phyloP scores from a whole-genome alignment of 257 asterid species.

The Coffea canephora region DNA sequence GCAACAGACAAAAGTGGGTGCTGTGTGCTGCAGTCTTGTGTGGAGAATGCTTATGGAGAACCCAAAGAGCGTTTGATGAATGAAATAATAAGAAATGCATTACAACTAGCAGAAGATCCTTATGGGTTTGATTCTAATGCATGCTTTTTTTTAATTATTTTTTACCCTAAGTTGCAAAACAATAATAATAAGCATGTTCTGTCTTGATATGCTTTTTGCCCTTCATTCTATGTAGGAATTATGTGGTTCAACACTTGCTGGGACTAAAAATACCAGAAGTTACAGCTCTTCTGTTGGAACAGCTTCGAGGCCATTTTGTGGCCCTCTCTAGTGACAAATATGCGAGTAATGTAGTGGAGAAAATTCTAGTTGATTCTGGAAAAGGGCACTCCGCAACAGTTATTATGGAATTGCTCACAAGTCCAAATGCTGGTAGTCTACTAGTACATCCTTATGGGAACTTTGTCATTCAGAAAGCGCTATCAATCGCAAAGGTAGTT shows the following conservation, averaged over 20 bases:
- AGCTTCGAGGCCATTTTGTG: slow-evolving; percentile 45
- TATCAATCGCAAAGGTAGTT: slow-evolving; percentile 48
- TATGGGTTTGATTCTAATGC: slow-evolving; percentile 51
- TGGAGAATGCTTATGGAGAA: slow-evolving; percentile 54
- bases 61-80: slow-evolving; percentile 38
- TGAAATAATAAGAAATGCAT: slow-evolving; percentile 46
- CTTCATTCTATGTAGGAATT: slow-evolving; percentile 49
- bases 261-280: slow-evolving; percentile 45
- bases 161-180: neutral
- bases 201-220: neutral
- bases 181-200: neutral
- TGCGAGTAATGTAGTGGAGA: slow-evolving; percentile 82
- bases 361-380: slow-evolving; percentile 33
- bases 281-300: slow-evolving; percentile 34
- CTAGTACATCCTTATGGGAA: slow-evolving; percentile 68
- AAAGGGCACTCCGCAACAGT: slow-evolving; percentile 29
- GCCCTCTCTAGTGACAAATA: slow-evolving; percentile 62
- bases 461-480: slow-evolving; percentile 71
- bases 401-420: slow-evolving; percentile 47
- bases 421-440: slow-evolving; percentile 43
- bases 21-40: slow-evolving; percentile 61
- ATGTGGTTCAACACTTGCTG: slow-evolving; percentile 74
- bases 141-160: slow-evolving; percentile 4
- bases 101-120: slow-evolving; percentile 57
- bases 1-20: slow-evolving; percentile 78